Evolutionary conservation across 257 asterid genomes (phyloP).

Genomic region (Coffea canephora): DNA sequence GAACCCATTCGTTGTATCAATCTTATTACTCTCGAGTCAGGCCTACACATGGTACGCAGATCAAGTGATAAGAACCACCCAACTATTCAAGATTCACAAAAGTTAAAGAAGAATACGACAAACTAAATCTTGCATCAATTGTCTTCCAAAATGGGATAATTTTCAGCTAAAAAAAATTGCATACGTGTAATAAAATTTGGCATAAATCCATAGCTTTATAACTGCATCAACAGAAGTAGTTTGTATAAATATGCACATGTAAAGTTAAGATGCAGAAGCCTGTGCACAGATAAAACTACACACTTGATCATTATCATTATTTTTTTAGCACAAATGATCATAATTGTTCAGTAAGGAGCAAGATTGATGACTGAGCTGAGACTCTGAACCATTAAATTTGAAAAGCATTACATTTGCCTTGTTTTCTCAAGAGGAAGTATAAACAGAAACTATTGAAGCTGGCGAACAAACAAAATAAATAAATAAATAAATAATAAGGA

Average conservation of each 20-base stretch:
- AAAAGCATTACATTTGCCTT: neutral
- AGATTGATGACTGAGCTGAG: neutral
- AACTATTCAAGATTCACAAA: neutral
- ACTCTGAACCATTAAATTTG: neutral
- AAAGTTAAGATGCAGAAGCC: neutral
- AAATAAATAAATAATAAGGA: no score
- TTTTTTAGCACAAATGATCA: neutral
- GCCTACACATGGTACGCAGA: conserved; percentile 36
- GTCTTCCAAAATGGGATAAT: neutral
- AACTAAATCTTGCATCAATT: neutral
- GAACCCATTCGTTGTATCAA: conserved; percentile 92
- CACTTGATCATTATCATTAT: no score
- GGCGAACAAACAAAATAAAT: neutral
- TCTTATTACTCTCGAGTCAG: conserved; percentile 92
- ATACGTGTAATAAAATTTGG: neutral
- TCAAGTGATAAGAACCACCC: neutral
- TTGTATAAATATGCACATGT: neutral
- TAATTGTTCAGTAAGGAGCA: neutral
- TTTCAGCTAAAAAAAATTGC: neutral
- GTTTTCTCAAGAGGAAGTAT: neutral
- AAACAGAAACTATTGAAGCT: neutral
- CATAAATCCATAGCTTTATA: neutral
- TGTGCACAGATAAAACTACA: neutral
- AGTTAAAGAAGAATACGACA: neutral
- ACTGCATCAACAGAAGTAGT: neutral